These are phyloP conservation scores for Mayamaea pseudoterrestris DNA, from an alignment of 108 stramenopile species.

Conservation along the genomic window DNA sequence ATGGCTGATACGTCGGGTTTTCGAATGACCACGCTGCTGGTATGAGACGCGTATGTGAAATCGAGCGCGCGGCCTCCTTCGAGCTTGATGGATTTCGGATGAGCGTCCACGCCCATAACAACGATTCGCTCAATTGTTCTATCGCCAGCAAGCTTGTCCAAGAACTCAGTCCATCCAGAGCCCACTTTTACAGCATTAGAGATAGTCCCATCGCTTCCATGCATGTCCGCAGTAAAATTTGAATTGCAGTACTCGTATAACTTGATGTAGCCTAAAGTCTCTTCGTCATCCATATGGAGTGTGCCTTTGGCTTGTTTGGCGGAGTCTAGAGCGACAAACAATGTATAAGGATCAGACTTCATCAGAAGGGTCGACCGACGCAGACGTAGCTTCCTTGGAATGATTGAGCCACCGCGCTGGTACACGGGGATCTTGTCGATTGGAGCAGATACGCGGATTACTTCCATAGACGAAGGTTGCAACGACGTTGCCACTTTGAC, in stretches of 20 bases:
- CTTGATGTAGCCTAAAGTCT: slow-evolving; percentile 68
- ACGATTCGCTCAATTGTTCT: slow-evolving; percentile 69
- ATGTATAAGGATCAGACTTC: slow-evolving; percentile 92
- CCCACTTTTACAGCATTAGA: slow-evolving; percentile 37
- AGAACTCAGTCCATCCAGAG: slow-evolving; percentile 21
- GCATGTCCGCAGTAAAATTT: slow-evolving; percentile 37
- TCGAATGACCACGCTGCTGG: slow-evolving; percentile 57
- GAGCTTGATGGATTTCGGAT: slow-evolving; percentile 24
- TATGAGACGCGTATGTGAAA: slow-evolving; percentile 32
- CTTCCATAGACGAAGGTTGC: slow-evolving; percentile 8
- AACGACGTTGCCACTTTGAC: slow-evolving; percentile 10
- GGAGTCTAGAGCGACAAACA: slow-evolving; percentile 83
- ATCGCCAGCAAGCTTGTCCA: slow-evolving; percentile 11
- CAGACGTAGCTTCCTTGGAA: slow-evolving; percentile 87
- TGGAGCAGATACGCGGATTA: slow-evolving; percentile 47
- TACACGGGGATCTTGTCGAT: slow-evolving; percentile 87
- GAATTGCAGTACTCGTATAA: slow-evolving; percentile 50
- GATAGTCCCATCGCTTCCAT: slow-evolving; percentile 11
- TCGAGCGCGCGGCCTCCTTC: slow-evolving; percentile 17
- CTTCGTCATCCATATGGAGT: slow-evolving; percentile 97
- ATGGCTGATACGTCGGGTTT: slow-evolving; percentile 65
- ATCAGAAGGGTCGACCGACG: slow-evolving; percentile 84
- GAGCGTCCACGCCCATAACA: slow-evolving; percentile 53
- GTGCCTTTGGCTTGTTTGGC: slow-evolving; percentile 51
- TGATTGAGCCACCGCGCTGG: slow-evolving; percentile 83